Evolutionary conservation across 805 yeast genomes (phyloP).

Genomic region (Pichia occidentalis): DNA sequence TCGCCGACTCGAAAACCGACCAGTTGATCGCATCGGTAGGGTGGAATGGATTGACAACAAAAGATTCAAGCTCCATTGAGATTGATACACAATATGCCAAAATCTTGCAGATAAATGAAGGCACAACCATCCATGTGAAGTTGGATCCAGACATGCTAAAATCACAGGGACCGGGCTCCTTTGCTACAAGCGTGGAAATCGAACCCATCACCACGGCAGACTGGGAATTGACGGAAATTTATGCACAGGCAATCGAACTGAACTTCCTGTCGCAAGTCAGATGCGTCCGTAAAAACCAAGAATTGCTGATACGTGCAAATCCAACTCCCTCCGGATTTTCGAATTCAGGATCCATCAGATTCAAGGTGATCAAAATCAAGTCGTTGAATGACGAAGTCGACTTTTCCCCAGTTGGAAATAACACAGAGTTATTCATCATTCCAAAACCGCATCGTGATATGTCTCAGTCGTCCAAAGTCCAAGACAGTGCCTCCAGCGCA

Average conservation of each 20-base stretch:
- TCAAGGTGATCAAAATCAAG: slow-evolving; percentile 44
- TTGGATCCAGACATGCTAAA: slow-evolving; percentile 39
- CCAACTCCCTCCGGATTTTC: slow-evolving; percentile 41
- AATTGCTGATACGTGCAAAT: slow-evolving; percentile 64
- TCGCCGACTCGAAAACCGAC: slow-evolving; percentile 17
- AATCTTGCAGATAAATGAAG: slow-evolving; percentile 40
- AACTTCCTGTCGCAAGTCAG: slow-evolving; percentile 74
- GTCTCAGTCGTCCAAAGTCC: slow-evolving; percentile 4
- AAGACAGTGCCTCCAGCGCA: slow-evolving; percentile 21
- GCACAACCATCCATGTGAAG: slow-evolving; percentile 34
- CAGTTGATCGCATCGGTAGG: slow-evolving; percentile 21
- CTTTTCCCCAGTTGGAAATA: slow-evolving; percentile 38
- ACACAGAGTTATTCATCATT: slow-evolving; percentile 45
- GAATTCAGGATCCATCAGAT: slow-evolving; percentile 41
- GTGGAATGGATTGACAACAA: slow-evolving; percentile 28
- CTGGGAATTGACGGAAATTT: slow-evolving; percentile 85
- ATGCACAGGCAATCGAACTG: slow-evolving; percentile 71
- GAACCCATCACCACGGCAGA: slow-evolving; percentile 76
- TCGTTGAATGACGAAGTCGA: slow-evolving; percentile 18
- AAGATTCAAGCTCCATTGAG: slow-evolving; percentile 34
- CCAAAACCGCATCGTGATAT: slow-evolving; percentile 45
- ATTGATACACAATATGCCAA: slow-evolving; percentile 64
- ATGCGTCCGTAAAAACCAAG: slow-evolving; percentile 55
- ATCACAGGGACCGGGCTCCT: slow-evolving; percentile 23
- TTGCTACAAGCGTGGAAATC: slow-evolving; percentile 53